Evolutionary conservation across 139 green algal genomes (phyloP).

Genomic region (Gonium pectorale): DNA sequence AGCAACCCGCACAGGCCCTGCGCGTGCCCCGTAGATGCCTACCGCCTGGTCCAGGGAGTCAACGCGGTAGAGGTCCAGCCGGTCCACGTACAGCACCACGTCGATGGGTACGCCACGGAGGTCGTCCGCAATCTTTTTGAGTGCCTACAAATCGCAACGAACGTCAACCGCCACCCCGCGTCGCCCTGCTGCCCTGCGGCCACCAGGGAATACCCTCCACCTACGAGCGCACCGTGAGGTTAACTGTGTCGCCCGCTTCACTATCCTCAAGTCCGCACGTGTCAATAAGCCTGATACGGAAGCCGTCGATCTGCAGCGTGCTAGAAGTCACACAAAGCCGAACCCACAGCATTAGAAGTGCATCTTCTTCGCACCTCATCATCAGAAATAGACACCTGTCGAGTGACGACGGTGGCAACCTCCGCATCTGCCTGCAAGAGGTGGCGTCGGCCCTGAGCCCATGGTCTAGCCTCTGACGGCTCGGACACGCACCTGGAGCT

Average conservation of each 20-base stretch:
- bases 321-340: no score
- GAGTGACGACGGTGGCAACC: constrained; percentile 52
- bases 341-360: no score
- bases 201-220: no score
- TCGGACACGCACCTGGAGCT: constrained; percentile 60
- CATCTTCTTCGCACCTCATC: constrained; percentile 36
- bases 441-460: neutral
- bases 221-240: no score
- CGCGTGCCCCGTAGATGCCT: neutral
- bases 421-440: constrained; percentile 57
- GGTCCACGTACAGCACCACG: constrained; percentile 71
- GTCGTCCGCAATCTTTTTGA: constrained; percentile 64
- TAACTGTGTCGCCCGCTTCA: constrained; percentile 68
- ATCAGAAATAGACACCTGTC: constrained; percentile 40
- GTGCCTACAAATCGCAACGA: no score
- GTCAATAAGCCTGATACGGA: constrained; percentile 70
- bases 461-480: no score
- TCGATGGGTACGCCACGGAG: constrained; percentile 64
- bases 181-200: no score
- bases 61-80: constrained; percentile 76
- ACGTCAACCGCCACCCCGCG: no score
- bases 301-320: constrained; percentile 51
- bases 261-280: constrained; percentile 71
- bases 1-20: neutral
- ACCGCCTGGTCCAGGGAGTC: constrained; percentile 70